Conservation (phyloP, 257 asterid genomes). For the Penstemon davidsonii region DNA sequence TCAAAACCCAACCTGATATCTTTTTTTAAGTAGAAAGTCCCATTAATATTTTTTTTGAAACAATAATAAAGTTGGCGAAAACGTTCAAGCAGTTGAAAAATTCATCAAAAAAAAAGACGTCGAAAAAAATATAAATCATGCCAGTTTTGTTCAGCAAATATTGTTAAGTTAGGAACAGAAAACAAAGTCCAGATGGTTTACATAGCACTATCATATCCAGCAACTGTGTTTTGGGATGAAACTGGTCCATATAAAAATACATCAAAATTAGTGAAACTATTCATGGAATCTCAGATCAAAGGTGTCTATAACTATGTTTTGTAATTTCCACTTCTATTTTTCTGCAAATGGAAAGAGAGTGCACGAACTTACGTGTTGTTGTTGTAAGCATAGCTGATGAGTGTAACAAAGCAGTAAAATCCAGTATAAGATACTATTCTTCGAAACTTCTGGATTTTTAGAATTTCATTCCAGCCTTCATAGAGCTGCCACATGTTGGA, state of each 20-base stretch:
- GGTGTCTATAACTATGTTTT: no score
- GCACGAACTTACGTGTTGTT: slow-evolving; percentile 73
- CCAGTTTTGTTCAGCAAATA: no score
- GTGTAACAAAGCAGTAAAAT: slow-evolving; percentile 63
- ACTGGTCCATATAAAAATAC: background rate
- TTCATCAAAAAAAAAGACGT: background rate
- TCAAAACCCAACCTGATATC: slow-evolving; percentile 10
- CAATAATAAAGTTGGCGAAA: background rate
- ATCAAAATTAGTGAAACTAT: background rate
- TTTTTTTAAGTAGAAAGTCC: background rate
- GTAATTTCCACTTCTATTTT: no score
- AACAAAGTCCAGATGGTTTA: slow-evolving; percentile 13
- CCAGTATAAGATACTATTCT: slow-evolving; percentile 77
- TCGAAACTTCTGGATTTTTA: slow-evolving; percentile 87
- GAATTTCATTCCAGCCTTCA: slow-evolving; percentile 61
- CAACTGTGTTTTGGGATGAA: background rate
- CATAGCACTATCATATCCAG: background rate
- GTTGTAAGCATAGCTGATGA: slow-evolving; percentile 68
- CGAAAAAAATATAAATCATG: background rate
- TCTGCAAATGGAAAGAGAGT: background rate
- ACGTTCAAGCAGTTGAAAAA: background rate
- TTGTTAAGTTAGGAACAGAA: slow-evolving; percentile 2
- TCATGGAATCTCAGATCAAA: no score
- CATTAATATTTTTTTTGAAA: slow-evolving; percentile 8
- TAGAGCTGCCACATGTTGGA: slow-evolving; percentile 44